A percentile compares a stretch with the other conserved stretches of the same genome.
Evolutionary conservation across 805 yeast genomes (phyloP).

Genomic region (Spathaspora hagerdaliae): DNA sequence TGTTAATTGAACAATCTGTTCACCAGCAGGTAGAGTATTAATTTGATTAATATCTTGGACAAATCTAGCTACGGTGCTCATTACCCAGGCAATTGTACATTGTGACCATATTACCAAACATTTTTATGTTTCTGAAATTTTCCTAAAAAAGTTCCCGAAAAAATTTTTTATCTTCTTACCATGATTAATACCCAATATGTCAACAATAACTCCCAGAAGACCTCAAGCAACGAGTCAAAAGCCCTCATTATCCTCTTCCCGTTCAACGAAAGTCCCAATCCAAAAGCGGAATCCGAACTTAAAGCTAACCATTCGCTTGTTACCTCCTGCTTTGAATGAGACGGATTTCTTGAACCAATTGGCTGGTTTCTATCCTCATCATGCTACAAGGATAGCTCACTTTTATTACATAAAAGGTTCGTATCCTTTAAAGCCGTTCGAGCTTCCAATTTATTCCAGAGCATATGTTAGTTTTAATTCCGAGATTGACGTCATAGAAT

Average conservation of each 20-base stretch:
- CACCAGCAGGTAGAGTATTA: slow-evolving; percentile 1
- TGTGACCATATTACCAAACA: too few species aligned
- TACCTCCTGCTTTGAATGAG: slow-evolving; percentile 35
- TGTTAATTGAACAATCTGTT: slow-evolving; percentile 16
- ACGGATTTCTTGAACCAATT: slow-evolving; percentile 9
- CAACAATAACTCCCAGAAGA: slow-evolving; percentile 7
- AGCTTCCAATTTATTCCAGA: slow-evolving; percentile 37
- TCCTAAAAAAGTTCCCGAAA: neutral
- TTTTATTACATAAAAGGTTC: slow-evolving; percentile 40
- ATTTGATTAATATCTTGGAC: slow-evolving; percentile 4
- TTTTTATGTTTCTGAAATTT: neutral
- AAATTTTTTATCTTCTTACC: neutral
- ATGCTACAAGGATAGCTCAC: slow-evolving; percentile 11
- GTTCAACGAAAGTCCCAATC: neutral
- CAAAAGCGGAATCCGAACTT: neutral
- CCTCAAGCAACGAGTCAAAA: neutral
- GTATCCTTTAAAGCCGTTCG: slow-evolving; percentile 36
- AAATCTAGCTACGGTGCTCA: slow-evolving; percentile 1
- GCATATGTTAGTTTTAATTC: slow-evolving; percentile 36
- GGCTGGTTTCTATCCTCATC: slow-evolving; percentile 6
- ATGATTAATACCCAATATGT: neutral
- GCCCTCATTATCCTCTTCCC: neutral
- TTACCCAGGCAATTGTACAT: neutral
- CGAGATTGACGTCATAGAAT: slow-evolving; percentile 19
- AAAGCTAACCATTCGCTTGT: slow-evolving; percentile 34